Evolutionary conservation across 805 yeast species (phyloP), one percentile per base, ranked within the genome.

Genomic region (Metschnikowia continentalis): DNA sequence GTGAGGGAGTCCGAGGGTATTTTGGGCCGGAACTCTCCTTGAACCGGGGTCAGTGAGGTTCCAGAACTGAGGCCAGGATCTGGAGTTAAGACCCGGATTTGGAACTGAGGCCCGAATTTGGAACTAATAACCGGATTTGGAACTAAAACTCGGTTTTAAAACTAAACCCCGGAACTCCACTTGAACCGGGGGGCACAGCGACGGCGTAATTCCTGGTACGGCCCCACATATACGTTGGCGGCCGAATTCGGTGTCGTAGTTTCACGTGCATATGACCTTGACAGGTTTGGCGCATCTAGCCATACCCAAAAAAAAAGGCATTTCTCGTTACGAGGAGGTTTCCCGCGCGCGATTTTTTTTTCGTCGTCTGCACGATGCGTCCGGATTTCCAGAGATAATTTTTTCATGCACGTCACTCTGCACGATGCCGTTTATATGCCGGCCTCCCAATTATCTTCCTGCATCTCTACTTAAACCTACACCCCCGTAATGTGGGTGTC

Each of bases 391-490:
- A 42, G 38, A 42, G 46, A 42, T 42, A 42, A 33, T 33, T 33
- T 42, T 32, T 42, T 42, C 32, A 32, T 33, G 46, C 46, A 42
- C 38, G 46, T 42, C 38, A 32, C 32, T 30, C 22, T 42, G 46
- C 38, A 10, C 36, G 26, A 42, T 42, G 46, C 26, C 20, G 5
- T 6, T 14, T 35, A 10, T 15, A 6, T 42, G 46, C 46, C 2
- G 32, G n/a, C 26, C 13, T 10, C 30, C 22, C 6, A 11, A 20
- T 42, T 42, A 42, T 42, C 46, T 42, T 7, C 20, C 11, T 32
- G 38, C 46, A 42, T 42, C 46, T 22, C 30, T 3, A 7, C 5
- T 2, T 14, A 37, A 11, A 17, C 14, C 3, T 36, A 2, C n/a
- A 36, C 39, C 11, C 39, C 39, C 39, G 23, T 17, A 19, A 19